Evolutionary conservation across 2,329 filamentous ascomycete species (phyloP).

Genomic region (Mollisiaceae sp.): DNA sequence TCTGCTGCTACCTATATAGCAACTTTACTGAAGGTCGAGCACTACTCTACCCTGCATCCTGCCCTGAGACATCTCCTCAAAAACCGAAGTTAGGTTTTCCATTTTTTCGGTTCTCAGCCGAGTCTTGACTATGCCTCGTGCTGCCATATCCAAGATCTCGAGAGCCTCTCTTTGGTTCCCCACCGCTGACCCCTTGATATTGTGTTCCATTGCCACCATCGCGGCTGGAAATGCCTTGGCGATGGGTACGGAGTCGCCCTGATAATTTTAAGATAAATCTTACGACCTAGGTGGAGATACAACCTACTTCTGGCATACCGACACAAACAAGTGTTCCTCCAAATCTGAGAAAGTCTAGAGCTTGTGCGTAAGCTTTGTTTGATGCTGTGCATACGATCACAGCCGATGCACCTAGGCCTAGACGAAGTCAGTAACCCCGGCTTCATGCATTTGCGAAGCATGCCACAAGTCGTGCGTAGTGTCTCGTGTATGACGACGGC

Average conservation of each 20-base stretch:
- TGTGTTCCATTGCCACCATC: slow-evolving; percentile 49
- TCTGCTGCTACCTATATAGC: not conserved
- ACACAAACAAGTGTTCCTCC: slow-evolving; percentile 57
- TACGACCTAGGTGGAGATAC: no score
- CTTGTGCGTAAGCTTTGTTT: slow-evolving; percentile 56
- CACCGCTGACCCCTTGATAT: slow-evolving; percentile 56
- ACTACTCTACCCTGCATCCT: slow-evolving; percentile 53
- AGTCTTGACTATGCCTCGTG: slow-evolving; percentile 52
- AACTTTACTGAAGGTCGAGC: slow-evolving; percentile 46
- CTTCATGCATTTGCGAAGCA: not conserved
- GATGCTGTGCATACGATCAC: slow-evolving; percentile 61
- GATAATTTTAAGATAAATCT: no score
- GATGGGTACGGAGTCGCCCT: slow-evolving; percentile 49
- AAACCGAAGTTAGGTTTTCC: slow-evolving; percentile 51
- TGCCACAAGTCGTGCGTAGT: not conserved
- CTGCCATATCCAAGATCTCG: slow-evolving; percentile 54
- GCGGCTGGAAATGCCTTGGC: slow-evolving; percentile 48
- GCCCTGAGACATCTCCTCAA: slow-evolving; percentile 51
- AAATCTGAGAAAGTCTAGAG: slow-evolving; percentile 52
- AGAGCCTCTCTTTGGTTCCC: slow-evolving; percentile 56
- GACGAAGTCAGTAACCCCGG: not conserved
- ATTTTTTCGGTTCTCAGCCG: slow-evolving; percentile 52
- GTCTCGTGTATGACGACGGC: not conserved
- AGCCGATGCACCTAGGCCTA: slow-evolving; percentile 37
- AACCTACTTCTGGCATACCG: slow-evolving; percentile 50